Base-by-base conservation (phyloP, 352 stramenopile species). In the Phytophthora macrochlamydospora region DNA sequence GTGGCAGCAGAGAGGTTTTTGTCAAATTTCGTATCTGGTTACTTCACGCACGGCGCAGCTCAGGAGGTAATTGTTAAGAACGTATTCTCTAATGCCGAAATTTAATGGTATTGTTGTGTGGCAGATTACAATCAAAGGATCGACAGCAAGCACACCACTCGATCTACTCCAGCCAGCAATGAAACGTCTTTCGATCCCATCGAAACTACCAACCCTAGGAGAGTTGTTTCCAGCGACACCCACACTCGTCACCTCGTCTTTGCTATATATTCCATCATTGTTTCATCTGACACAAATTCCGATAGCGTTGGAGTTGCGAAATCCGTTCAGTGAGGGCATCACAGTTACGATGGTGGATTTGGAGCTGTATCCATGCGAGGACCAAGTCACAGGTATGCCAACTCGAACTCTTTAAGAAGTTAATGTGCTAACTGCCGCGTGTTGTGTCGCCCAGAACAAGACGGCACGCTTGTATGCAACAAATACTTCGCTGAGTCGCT, bases 11-110 rank as follows among this genome's bases (percentile, higher is more conserved):
- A 78, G 33, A 76, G 56, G 33, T 95, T 95, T 56, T 67, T 95
- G n/a, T 95, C 87, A 2, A 92, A 93, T 49, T 95, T 95, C 62
- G 87, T 95, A 5, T 87, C 59, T 28, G 87, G 87, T 2, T 94
- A 91, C 68, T 94, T 91, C 51, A 93, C 86, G 2, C 63, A 85
- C 51, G 84, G 81, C 3, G 67, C 75, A 61, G 55, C 75, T 2
- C 87, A 95, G 60, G 52, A 90, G 79, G 87, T 92, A 79, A 24
- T 24, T 24, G 18, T 24, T 24, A 24, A 24, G 18, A 24, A 24
- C 18, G 18, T 24, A 24, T 24, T 24, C 18, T 24, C 18, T 24
- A 24, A 24, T 24, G 18, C 18, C 18, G 18, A 24, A 24, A 24
- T 24, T 24, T 24, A 24, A 24, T 24, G 18, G 18, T 24, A 24